Evolutionary conservation across 441 rosid species (phyloP).

Genomic region (Lepidium campestre): DNA sequence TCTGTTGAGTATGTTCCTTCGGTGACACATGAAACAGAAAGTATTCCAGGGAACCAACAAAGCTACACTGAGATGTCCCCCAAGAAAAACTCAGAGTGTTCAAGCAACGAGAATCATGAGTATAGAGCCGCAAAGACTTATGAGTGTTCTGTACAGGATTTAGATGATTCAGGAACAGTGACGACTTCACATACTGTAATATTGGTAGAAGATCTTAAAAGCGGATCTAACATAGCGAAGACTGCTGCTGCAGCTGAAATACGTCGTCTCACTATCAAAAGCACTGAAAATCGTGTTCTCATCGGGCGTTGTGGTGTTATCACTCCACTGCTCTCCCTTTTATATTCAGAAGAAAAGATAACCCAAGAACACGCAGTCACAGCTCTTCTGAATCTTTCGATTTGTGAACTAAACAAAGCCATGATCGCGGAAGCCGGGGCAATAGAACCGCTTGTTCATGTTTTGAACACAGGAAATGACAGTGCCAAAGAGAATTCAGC

Average conservation of each 20-base stretch:
- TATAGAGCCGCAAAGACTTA: slow-evolving; percentile 17
- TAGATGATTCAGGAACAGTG: slow-evolving; percentile 31
- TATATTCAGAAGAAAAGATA: slow-evolving; percentile 56
- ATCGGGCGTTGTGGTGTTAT: slow-evolving; percentile 70
- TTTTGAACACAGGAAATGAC: slow-evolving; percentile 62
- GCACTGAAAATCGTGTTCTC: slow-evolving; percentile 57
- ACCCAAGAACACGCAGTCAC: slow-evolving; percentile 92
- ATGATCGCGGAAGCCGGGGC: slow-evolving; percentile 71
- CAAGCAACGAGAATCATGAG: slow-evolving; percentile 31
- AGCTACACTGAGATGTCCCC: slow-evolving; percentile 27
- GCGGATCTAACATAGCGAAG: slow-evolving; percentile 48
- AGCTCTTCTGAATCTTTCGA: slow-evolving; percentile 77
- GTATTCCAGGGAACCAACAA: slow-evolving; percentile 32
- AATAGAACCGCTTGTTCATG: slow-evolving; percentile 77
- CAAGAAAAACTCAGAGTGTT: slow-evolving; percentile 29
- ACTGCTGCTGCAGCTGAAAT: slow-evolving; percentile 72
- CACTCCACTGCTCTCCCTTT: slow-evolving; percentile 55
- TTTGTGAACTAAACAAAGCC: slow-evolving; percentile 67
- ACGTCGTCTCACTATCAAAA: slow-evolving; percentile 69
- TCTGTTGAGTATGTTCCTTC: slow-evolving; percentile 55
- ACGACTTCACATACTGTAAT: slow-evolving; percentile 43
- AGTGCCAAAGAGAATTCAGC: slow-evolving; percentile 92
- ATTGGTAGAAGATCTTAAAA: slow-evolving; percentile 66
- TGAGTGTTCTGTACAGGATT: slow-evolving; percentile 23
- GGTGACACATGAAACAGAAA: slow-evolving; percentile 28